phyloP scores from a whole-genome alignment of 805 yeast species.

The Candida maesae region DNA sequence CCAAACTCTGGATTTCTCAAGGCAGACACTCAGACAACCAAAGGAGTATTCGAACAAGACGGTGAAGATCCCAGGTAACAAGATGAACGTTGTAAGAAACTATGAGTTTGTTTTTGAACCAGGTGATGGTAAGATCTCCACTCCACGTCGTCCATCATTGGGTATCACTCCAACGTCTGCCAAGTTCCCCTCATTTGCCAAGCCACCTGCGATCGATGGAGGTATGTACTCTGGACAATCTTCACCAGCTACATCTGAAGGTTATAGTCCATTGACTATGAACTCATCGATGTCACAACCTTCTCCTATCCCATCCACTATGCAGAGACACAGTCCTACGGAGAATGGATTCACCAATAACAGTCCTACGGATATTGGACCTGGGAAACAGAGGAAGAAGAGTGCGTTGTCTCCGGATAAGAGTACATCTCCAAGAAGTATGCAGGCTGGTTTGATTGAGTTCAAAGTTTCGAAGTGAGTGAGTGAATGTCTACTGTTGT shows the following conservation, averaged over 20 bases:
- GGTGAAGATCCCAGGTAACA: slow-evolving; percentile 4
- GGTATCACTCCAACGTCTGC: slow-evolving; percentile 20
- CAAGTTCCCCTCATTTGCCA: slow-evolving; percentile 17
- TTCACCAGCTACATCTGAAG: slow-evolving; percentile 26
- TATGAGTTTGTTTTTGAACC: slow-evolving; percentile 27
- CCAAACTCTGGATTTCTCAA: slow-evolving; percentile 27
- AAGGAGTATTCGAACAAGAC: not conserved
- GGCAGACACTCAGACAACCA: slow-evolving; percentile 1
- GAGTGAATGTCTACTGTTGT: not conserved
- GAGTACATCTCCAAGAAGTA: slow-evolving; percentile 6
- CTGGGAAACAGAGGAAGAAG: slow-evolving; percentile 1
- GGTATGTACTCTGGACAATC: slow-evolving; percentile 20
- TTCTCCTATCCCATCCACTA: slow-evolving; percentile 16
- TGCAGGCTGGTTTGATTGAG: slow-evolving; percentile 20
- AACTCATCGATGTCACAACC: slow-evolving; percentile 11
- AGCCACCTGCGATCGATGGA: slow-evolving; percentile 25
- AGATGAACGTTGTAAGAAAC: slow-evolving; percentile 16
- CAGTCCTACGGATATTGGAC: not conserved
- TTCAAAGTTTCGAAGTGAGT: slow-evolving; percentile 7
- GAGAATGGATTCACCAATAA: slow-evolving; percentile 5
- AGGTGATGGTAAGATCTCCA: slow-evolving; percentile 14
- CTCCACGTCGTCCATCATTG: slow-evolving; percentile 19
- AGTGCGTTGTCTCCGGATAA: not conserved
- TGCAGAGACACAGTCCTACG: slow-evolving; percentile 17
- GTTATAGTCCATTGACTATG: slow-evolving; percentile 21